phyloP scores from a whole-genome alignment of 2,329 filamentous ascomycete genomes.

The Fusarium goolgardi region DNA sequence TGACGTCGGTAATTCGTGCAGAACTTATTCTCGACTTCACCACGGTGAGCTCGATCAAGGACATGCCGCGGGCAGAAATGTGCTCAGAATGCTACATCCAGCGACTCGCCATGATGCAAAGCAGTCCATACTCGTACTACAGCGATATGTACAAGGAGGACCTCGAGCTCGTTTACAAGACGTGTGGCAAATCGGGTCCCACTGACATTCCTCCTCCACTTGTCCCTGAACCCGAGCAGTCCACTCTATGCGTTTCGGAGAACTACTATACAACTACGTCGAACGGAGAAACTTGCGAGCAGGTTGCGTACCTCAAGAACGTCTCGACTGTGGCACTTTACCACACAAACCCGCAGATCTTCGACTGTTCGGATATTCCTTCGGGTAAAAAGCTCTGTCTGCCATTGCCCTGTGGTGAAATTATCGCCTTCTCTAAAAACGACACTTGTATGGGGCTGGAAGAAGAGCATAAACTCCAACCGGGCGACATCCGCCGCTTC shows the following conservation, averaged over 20 bases:
- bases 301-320: slow-evolving; percentile 24
- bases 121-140: slow-evolving; percentile 40
- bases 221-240: neutral
- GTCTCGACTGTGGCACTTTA: slow-evolving; percentile 34
- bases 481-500: slow-evolving; percentile 4
- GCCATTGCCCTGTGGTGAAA: neutral
- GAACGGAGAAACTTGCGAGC: slow-evolving; percentile 38
- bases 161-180: slow-evolving; percentile 25
- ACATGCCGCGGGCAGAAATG: slow-evolving; percentile 41
- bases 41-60: slow-evolving; percentile 6
- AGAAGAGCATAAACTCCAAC: neutral
- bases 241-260: slow-evolving; percentile 8
- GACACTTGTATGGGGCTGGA: slow-evolving; percentile 2
- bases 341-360: slow-evolving; percentile 22
- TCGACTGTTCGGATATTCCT: slow-evolving; percentile 24
- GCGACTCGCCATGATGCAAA: slow-evolving; percentile 44
- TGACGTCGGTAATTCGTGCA: neutral
- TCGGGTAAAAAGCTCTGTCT: slow-evolving; percentile 26
- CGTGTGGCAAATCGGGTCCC: slow-evolving; percentile 9
- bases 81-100: slow-evolving; percentile 41
- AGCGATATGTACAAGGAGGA: slow-evolving; percentile 21
- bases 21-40: slow-evolving; percentile 10
- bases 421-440: neutral
- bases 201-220: slow-evolving; percentile 5
- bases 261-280: slow-evolving; percentile 12